A percentile compares a stretch with the other conserved stretches of the same genome.
These are phyloP conservation scores for Phyllostachys edulis DNA, from an alignment of 176 grass and related monocot species.

Conservation along the genomic window DNA sequence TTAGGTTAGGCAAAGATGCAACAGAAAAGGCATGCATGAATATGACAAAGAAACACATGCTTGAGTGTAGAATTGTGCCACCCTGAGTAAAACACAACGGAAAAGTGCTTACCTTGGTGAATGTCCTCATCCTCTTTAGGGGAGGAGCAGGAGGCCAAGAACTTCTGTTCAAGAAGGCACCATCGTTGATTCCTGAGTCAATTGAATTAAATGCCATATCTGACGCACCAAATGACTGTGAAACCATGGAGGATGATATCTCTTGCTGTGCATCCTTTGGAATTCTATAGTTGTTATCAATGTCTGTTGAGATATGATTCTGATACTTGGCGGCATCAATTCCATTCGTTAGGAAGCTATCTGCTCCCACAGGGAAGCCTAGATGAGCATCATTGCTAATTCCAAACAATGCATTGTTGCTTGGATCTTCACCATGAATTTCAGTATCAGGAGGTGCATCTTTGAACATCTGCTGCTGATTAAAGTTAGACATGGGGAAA, in stretches of 20 bases:
- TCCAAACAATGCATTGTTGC: slow-evolving; percentile 65
- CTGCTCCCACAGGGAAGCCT: slow-evolving; percentile 54
- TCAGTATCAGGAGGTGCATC: slow-evolving; percentile 45
- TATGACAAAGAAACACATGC: neutral
- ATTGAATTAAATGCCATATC: slow-evolving; percentile 89
- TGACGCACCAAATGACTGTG: slow-evolving; percentile 75
- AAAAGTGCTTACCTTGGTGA: slow-evolving; percentile 66
- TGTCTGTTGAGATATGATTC: slow-evolving; percentile 63
- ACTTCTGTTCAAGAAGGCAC: slow-evolving; percentile 51
- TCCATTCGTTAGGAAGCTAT: slow-evolving; percentile 63
- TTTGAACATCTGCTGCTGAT: slow-evolving; percentile 64
- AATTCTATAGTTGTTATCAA: slow-evolving; percentile 62
- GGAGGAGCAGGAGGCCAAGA: slow-evolving; percentile 60
- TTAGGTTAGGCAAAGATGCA: slow-evolving; percentile 39
- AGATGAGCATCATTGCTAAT: slow-evolving; percentile 58
- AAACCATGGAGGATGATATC: slow-evolving; percentile 80
- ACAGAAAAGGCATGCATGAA: neutral
- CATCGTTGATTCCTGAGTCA: slow-evolving; percentile 74
- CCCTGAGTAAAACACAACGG: slow-evolving; percentile 1
- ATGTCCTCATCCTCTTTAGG: slow-evolving; percentile 75
- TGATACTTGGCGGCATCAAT: slow-evolving; percentile 65
- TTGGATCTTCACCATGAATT: slow-evolving; percentile 50
- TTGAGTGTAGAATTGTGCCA: neutral
- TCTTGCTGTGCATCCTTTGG: slow-evolving; percentile 73
- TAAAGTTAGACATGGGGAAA: slow-evolving; percentile 65